phyloP scores from a whole-genome alignment of 306 rosid genomes.

The Trifolium repens region DNA sequence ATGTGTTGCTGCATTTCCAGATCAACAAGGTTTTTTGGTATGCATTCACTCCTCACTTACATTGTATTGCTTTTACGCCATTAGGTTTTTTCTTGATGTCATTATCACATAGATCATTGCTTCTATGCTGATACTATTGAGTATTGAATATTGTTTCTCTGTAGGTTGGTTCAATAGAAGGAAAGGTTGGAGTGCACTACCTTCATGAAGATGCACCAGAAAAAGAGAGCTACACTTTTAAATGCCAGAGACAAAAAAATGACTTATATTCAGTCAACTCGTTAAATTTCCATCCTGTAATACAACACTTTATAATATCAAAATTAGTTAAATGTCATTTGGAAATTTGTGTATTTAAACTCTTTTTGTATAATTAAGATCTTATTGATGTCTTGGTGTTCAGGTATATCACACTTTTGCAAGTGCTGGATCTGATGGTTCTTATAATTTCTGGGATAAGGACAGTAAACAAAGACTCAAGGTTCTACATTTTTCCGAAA shows the following conservation, averaged over 20 bases:
- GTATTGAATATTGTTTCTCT: conserved; percentile 14
- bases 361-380: conserved; percentile 24
- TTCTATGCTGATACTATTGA: conserved; percentile 21
- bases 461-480: conserved; percentile 97
- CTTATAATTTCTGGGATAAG: conserved; percentile 96
- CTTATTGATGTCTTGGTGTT: conserved; percentile 36
- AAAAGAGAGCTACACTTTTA: conserved; percentile 84
- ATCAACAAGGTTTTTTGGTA: conserved; percentile 97
- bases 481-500: conserved; percentile 52
- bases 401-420: conserved; percentile 97
- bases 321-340: conserved; percentile 29
- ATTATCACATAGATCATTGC: conserved; percentile 9
- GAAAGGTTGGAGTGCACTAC: conserved; percentile 97
- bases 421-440: conserved; percentile 96
- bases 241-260: conserved; percentile 76
- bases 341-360: conserved; percentile 19
- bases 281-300: conserved; percentile 88
- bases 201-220: conserved; percentile 69
- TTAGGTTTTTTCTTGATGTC: conserved; percentile 10
- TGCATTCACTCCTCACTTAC: conserved; percentile 9
- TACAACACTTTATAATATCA: conserved; percentile 31
- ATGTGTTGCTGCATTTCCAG: conserved; percentile 96
- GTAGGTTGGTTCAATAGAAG: conserved; percentile 95
- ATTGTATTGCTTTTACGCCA: neutral
- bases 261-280: conserved; percentile 88